Conservation (phyloP, 225 moss, liverwort and hornwort genomes). For the Bryoerythrophyllum caledonicum region DNA sequence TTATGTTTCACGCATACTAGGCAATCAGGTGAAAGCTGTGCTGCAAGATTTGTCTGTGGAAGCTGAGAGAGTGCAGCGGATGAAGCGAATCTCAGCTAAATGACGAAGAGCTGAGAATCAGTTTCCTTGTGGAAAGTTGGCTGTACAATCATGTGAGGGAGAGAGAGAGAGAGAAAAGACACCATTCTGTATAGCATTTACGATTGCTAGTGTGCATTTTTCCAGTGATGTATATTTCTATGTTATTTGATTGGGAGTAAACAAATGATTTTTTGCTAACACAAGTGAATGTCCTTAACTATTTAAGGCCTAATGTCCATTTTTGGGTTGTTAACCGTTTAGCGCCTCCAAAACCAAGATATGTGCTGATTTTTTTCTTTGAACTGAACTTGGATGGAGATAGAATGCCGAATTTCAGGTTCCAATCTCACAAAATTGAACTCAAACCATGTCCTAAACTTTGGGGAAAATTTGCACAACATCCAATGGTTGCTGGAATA, state of each 20-base stretch:
- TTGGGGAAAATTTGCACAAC: too few relatives aligned
- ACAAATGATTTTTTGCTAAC: too few relatives aligned
- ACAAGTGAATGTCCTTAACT: not conserved
- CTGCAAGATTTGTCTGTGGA: slow-evolving; percentile 69
- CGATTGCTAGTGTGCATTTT: not conserved
- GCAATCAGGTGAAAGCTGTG: slow-evolving; percentile 75
- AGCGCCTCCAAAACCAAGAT: too few relatives aligned
- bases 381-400: too few relatives aligned
- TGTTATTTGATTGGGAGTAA: not conserved
- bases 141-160: not conserved
- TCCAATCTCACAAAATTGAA: too few relatives aligned
- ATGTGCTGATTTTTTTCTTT: too few relatives aligned
- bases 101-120: not conserved
- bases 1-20: slow-evolving; percentile 64
- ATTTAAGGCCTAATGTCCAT: too few relatives aligned
- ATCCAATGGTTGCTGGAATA: too few relatives aligned
- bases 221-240: not conserved
- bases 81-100: slow-evolving; percentile 18
- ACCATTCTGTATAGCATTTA: not conserved
- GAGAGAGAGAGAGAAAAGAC: not conserved
- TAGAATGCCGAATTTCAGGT: too few relatives aligned
- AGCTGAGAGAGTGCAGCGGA: slow-evolving; percentile 51
- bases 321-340: too few relatives aligned
- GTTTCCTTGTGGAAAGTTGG: not conserved
- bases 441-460: too few relatives aligned